These are phyloP conservation scores for Metschnikowia kofuensis DNA, from an alignment of 805 yeast species.

Conservation along the genomic window DNA sequence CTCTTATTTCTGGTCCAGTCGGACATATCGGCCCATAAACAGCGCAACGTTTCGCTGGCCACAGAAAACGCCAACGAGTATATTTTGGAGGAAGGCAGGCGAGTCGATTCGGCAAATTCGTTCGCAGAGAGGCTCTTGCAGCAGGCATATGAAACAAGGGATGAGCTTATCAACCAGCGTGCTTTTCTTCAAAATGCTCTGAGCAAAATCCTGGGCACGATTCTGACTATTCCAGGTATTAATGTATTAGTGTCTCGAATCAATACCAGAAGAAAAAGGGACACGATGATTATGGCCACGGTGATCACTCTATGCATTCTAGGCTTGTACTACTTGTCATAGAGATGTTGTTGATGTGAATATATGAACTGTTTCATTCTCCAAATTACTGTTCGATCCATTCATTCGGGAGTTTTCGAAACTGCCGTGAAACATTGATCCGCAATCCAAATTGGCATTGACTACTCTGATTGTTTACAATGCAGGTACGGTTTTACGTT, in stretches of 20 bases:
- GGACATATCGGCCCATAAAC: slow-evolving; percentile 71
- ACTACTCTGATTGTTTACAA: too few species aligned
- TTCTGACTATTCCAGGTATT: slow-evolving; percentile 79
- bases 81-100: slow-evolving; percentile 68
- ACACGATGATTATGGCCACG: slow-evolving; percentile 75
- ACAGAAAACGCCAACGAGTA: slow-evolving; percentile 59
- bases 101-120: slow-evolving; percentile 70
- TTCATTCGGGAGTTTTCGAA: too few species aligned
- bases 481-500: too few species aligned
- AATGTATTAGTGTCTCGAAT: slow-evolving; percentile 72
- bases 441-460: too few species aligned
- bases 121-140: slow-evolving; percentile 75
- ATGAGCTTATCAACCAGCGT: slow-evolving; percentile 74
- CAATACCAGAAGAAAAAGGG: slow-evolving; percentile 85
- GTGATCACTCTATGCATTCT: slow-evolving; percentile 73
- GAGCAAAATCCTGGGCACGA: slow-evolving; percentile 54
- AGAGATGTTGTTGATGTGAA: neutral
- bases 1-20: slow-evolving; percentile 71
- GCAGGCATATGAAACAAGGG: slow-evolving; percentile 90
- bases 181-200: slow-evolving; percentile 61
- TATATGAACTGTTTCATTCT: too few species aligned
- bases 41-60: slow-evolving; percentile 26
- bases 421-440: too few species aligned
- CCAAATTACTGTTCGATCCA: too few species aligned
- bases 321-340: slow-evolving; percentile 48